Conservation (phyloP, 805 yeast species). For the Ogataea pilisensis region DNA sequence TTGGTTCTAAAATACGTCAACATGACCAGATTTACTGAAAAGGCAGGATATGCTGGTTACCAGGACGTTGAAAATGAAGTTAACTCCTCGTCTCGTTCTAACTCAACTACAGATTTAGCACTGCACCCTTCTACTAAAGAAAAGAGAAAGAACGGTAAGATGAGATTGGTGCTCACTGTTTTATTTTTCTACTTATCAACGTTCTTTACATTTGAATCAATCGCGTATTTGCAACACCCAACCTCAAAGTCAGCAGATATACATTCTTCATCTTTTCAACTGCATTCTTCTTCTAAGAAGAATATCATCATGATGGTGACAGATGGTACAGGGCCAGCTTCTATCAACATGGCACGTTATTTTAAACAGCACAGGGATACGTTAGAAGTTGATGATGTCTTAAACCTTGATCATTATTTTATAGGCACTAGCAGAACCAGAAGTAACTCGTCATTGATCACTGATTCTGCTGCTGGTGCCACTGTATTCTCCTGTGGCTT, state of each 20-base stretch:
- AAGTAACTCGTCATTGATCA: slow-evolving; percentile 69
- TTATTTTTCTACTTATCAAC: not conserved
- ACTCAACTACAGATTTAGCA: too few relatives aligned
- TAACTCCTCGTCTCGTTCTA: not conserved
- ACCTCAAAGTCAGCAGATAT: not conserved
- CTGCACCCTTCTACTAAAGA: too few relatives aligned
- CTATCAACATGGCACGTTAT: slow-evolving; percentile 73
- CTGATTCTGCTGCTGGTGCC: slow-evolving; percentile 98
- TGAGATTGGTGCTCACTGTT: not conserved
- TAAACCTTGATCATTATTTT: slow-evolving; percentile 62
- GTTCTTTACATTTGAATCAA: not conserved
- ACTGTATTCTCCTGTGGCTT: slow-evolving; percentile 85
- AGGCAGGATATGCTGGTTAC: not conserved
- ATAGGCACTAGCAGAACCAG: slow-evolving; percentile 85
- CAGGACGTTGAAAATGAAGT: not conserved
- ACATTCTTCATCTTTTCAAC: not conserved
- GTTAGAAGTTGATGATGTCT: slow-evolving; percentile 50
- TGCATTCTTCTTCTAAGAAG: slow-evolving; percentile 38
- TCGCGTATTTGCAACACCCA: not conserved
- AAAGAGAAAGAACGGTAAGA: not conserved
- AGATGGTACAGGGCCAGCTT: slow-evolving; percentile 95
- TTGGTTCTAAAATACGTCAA: not conserved
- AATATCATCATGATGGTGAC: slow-evolving; percentile 85
- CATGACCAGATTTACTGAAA: not conserved
- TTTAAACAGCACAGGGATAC: slow-evolving; percentile 60